phyloP scores from a whole-genome alignment of 108 stramenopile genomes.

The Nitzschia palea region DNA sequence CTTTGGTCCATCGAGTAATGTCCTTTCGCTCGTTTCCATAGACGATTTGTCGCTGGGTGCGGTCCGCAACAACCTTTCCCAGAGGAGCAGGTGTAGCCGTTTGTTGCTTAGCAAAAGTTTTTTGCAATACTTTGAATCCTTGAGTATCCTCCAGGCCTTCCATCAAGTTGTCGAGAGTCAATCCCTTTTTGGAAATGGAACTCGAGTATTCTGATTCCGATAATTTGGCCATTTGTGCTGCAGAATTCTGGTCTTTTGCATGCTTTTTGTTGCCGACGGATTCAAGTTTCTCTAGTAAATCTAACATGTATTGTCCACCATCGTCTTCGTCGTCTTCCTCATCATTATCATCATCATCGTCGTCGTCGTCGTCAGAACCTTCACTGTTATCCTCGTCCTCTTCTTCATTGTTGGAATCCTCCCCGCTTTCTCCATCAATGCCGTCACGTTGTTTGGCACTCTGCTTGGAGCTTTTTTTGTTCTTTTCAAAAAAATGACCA shows the following conservation, averaged over 20 bases:
- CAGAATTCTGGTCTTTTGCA: slow-evolving; percentile 22
- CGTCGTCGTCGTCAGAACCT: slow-evolving; percentile 41
- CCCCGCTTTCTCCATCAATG: too few relatives aligned
- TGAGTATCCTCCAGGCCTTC: slow-evolving; percentile 79
- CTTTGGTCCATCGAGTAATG: slow-evolving; percentile 77
- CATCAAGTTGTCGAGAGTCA: slow-evolving; percentile 88
- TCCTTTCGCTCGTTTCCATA: slow-evolving; percentile 80
- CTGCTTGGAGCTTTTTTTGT: not conserved
- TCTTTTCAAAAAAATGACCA: slow-evolving; percentile 62
- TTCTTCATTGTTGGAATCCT: slow-evolving; percentile 29
- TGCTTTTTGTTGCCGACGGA: slow-evolving; percentile 9
- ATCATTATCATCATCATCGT: slow-evolving; percentile 56
- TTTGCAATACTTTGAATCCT: slow-evolving; percentile 80
- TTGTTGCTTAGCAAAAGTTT: slow-evolving; percentile 48
- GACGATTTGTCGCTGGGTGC: slow-evolving; percentile 83
- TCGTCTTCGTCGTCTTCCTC: slow-evolving; percentile 84
- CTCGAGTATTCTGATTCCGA: slow-evolving; percentile 35
- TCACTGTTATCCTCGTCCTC: slow-evolving; percentile 16
- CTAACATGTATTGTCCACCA: slow-evolving; percentile 85
- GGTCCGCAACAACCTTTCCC: slow-evolving; percentile 69
- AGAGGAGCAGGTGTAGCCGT: slow-evolving; percentile 72
- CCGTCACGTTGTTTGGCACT: not conserved
- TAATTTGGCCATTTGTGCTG: slow-evolving; percentile 32
- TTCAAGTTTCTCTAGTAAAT: slow-evolving; percentile 75
- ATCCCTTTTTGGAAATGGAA: slow-evolving; percentile 33